Percentiles rank a stretch among this genome's conserved stretches.
Conservation (phyloP, 345 rosid genomes). For the Melastoma malabathricum region DNA sequence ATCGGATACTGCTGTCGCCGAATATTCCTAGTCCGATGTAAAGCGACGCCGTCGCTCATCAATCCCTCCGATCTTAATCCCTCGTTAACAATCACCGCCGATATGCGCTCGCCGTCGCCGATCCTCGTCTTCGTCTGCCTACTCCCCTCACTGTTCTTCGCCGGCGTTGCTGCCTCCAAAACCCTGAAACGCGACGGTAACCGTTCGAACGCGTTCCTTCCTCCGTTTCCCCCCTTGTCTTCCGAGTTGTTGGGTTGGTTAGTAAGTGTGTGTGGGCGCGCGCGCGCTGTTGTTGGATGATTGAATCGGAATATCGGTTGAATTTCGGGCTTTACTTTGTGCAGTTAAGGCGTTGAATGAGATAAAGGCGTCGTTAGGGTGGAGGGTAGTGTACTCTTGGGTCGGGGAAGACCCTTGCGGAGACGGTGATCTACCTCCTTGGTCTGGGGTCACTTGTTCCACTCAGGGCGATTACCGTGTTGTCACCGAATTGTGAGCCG, state of each 20-base stretch:
- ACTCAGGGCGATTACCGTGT: conserved; percentile 81
- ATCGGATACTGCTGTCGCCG: background rate
- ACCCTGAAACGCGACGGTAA: conserved; percentile 53
- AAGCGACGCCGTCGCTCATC: background rate
- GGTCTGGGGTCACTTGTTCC: conserved; percentile 96
- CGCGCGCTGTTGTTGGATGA: no score
- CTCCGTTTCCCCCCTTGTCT: background rate
- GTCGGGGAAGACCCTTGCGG: conserved; percentile 98
- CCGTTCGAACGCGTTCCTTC: background rate
- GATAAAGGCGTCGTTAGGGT: conserved; percentile 90
- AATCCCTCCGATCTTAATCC: background rate
- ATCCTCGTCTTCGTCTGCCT: conserved; percentile 13
- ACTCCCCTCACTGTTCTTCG: conserved; percentile 13
- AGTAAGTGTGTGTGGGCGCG: no score
- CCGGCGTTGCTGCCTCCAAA: conserved; percentile 24
- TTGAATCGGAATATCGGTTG: background rate
- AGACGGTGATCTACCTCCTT: conserved; percentile 69
- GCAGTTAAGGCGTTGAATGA: conserved; percentile 94
- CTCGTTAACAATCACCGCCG: background rate
- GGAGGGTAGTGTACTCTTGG: conserved; percentile 97
- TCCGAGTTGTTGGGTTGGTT: background rate
- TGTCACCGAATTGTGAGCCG: conserved; percentile 64
- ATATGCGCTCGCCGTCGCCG: conserved; percentile 10
- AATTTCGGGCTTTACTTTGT: background rate
- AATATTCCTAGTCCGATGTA: background rate